Evolutionary conservation across 768 basidiomycete genomes (phyloP), one percentile per base, ranked within the genome.

Genomic region (Rossbeevera mucosa): DNA sequence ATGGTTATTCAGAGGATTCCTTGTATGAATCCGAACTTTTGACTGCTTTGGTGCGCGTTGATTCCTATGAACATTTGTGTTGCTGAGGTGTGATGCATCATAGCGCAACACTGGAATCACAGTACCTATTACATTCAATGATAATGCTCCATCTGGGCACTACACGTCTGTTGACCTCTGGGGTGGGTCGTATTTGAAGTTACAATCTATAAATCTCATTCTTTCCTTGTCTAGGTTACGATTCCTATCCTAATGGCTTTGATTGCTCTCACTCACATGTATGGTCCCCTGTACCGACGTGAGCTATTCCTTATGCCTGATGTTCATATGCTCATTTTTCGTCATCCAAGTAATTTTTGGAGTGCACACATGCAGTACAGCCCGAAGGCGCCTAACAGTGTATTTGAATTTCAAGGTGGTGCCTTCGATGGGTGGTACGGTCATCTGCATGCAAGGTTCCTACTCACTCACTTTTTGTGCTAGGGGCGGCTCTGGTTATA

Each of bases 381-480:
- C 12, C 61, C 66, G 16, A 47, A 28, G 3, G 47, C 45, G n/a
- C 65, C 62, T 16, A 64, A 68, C 48, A 56, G 26, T 24, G 51
- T 59, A 26, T 65, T 56, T 30, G 59, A 63, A 54, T 65, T 53
- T 18, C 58, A 67, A 61, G 80, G 77, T 7, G 81, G 81, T 33
- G 68, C 78, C 14, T 77, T 79, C 40, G 80, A 82, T 59, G 71
- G 71, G 51, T 78, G 77, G 78, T 78, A 71, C 33, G 74, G 74
- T 75, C 3, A 59, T 69, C 46, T 69, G 67, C 72, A 9, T 40
- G 25, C 4, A 21, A 16, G 7, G n/a, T 26, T 4, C 25, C n/a
- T 22, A 16, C 31, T 8, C 25, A 16, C 18, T 62, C 28, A 59
- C 45, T 21, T 21, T 11, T n/a, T 28, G 18, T 13, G 22, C 30